phyloP scores from a whole-genome alignment of 1,284 basidiomycete species.

The Schizopora paradoxa region DNA sequence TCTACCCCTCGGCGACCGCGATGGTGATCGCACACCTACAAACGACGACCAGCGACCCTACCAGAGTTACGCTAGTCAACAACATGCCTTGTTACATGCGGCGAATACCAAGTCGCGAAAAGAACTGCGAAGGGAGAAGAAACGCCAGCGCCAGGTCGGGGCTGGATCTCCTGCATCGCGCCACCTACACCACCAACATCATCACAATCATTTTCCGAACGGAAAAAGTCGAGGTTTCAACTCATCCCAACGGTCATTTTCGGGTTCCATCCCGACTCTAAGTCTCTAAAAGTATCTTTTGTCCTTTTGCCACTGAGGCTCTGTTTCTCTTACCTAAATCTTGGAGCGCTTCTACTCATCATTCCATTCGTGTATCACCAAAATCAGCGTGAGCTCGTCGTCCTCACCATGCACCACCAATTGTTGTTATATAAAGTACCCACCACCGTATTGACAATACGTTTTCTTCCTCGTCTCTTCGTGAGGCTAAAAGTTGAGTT shows the following conservation, averaged over 20 bases:
- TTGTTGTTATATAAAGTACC: too few species aligned
- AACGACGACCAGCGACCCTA: conserved; percentile 18
- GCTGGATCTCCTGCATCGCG: conserved; percentile 34
- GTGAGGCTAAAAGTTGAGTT: too few species aligned
- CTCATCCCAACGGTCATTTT: conserved; percentile 53
- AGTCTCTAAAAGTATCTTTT: conserved; percentile 19
- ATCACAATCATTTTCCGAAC: conserved; percentile 65
- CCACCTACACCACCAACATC: conserved; percentile 35
- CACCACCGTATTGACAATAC: too few species aligned
- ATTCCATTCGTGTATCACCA: too few species aligned
- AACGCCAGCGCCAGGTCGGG: conserved; percentile 50
- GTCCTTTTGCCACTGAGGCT: not conserved
- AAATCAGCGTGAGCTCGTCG: too few species aligned
- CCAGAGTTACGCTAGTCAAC: conserved; percentile 17
- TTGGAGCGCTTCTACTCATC: too few species aligned
- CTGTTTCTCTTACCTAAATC: too few species aligned
- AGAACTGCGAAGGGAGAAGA: conserved; percentile 57
- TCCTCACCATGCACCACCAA: too few species aligned
- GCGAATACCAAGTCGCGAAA: conserved; percentile 43
- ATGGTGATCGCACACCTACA: conserved; percentile 45
- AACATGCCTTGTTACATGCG: conserved; percentile 29
- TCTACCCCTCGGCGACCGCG: conserved; percentile 48
- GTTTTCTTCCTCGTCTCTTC: too few species aligned
- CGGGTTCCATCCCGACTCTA: conserved; percentile 28
- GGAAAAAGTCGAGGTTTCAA: conserved; percentile 54